Base-by-base conservation (phyloP, 768 basidiomycete genomes). In the Macrolepiota dolichaula region DNA sequence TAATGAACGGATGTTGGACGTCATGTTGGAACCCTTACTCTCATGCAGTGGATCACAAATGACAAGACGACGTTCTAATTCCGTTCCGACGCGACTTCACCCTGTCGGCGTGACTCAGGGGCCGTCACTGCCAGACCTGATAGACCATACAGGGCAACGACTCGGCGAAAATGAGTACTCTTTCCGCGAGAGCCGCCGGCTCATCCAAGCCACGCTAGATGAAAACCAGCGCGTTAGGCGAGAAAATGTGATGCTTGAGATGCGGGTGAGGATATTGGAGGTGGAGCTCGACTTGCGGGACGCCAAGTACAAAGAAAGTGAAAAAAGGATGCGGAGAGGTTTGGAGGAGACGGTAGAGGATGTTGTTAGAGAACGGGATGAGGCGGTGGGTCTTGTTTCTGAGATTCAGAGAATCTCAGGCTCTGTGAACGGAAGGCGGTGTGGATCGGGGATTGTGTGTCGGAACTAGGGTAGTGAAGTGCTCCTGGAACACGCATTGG, bases 1-100 rank as follows among this genome's bases (percentile, higher is more conserved):
- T 13, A 54, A 60, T 24, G 51, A 47, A n/a, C 32, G 59, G 4
- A 32, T 60, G 51, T 11, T 60, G 40, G 51, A 60, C 19, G 40
- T 47, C 3, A 29, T 54, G 4, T 35, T 54, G 32, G 51, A 60
- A 22, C 51, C 51, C 19, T 22, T 60, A 4, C 29, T 54, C 22
- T 47, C 55, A 46, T 19, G 42, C 4, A 10, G 38, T 40, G 12
- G 29, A n/a, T 46, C 17, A 11, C 35, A 44, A 19, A 53, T 36
- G 27, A 24, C 59, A 24, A 53, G 59, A 7, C 38, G 25, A 42
- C 38, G 40, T 9, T 60, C 51, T 7, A 32, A 60, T 35, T 60
- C 59, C 17, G 59, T 53, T 42, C 59, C 59, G 10, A 25, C 5
- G 15, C 38, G 22, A 35, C 12, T 53, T n/a, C 42, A 44, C 7